A percentile compares a stretch with the other conserved stretches of the same genome.
Conservation (phyloP, 495 filamentous ascomycete species). For the Stereocaulon alpinum region DNA sequence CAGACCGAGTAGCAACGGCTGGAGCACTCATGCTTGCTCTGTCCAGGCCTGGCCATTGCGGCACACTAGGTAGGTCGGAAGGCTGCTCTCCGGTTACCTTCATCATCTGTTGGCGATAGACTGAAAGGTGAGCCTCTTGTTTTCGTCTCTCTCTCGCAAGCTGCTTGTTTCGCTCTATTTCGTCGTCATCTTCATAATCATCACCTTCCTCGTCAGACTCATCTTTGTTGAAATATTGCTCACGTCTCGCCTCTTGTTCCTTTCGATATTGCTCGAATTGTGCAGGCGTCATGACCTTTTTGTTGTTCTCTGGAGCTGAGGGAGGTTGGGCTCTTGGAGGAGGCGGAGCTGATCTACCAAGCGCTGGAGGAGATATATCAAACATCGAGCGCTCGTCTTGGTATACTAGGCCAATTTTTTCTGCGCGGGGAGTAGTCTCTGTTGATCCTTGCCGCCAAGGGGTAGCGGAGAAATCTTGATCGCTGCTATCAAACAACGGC, state of each 20-base stretch:
- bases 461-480: slow-evolving; percentile 6
- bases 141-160: slow-evolving; percentile 68
- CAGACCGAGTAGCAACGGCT: slow-evolving; percentile 30
- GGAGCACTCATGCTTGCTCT: slow-evolving; percentile 37
- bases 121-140: slow-evolving; percentile 81
- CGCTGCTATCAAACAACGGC: slow-evolving; percentile 14
- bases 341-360: slow-evolving; percentile 3
- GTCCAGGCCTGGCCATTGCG: slow-evolving; percentile 32
- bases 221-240: slow-evolving; percentile 39
- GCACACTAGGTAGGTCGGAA: slow-evolving; percentile 25
- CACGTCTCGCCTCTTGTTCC: slow-evolving; percentile 60
- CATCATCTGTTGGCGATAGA: slow-evolving; percentile 95
- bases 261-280: slow-evolving; percentile 78
- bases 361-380: slow-evolving; percentile 16
- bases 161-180: slow-evolving; percentile 61
- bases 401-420: slow-evolving; percentile 11
- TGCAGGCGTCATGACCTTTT: slow-evolving; percentile 80
- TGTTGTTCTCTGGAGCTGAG: slow-evolving; percentile 22
- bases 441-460: slow-evolving; percentile 17
- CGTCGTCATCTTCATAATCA: slow-evolving; percentile 76
- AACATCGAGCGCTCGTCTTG: slow-evolving; percentile 22
- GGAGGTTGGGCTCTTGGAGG: slow-evolving; percentile 1
- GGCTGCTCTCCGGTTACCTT: slow-evolving; percentile 75
- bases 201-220: slow-evolving; percentile 40
- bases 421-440: slow-evolving; percentile 22